Base-by-base conservation (phyloP, 768 basidiomycete genomes). In the Psilocybe azurescens region DNA sequence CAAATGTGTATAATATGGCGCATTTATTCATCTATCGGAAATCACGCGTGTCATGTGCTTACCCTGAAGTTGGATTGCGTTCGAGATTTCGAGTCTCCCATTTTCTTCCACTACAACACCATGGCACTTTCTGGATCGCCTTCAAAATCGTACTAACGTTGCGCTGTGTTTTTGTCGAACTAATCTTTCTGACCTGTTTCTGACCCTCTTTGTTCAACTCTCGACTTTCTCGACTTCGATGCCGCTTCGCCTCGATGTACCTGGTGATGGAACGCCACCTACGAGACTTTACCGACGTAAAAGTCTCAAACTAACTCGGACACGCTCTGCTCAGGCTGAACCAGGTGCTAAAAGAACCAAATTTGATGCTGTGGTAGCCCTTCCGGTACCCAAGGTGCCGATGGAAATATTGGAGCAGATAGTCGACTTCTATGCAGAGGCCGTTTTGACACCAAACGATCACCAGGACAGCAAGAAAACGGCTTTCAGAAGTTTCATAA, bases 331-430 rank as follows among this genome's bases (percentile, higher is more conserved):
- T 41, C 54, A 18, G 10, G 32, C 33, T 24, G 18, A 49, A 6
- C 24, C 18, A 16, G 20, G n/a, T 30, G 39, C 28, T 11, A 30
- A 13, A 32, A 3, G 30, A 24, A 36, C 16, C n/a, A 46, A n/a
- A 18, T n/a, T 16, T 33, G 24, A 24, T 24, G 28, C 32, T 41
- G 29, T 53, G 38, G 16, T 9, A n/a, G 24, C 13, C 30, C 10
- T 1, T 24, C n/a, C 67, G 8, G 64, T 69, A 48, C 73, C 74
- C 24, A 67, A 71, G 44, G 58, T 79, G 32, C 80, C 80, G 7
- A 69, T 65, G 24, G 80, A 81, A 69, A 58, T 80, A 1, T 59
- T 79, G 16, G 78, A 80, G 57, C 63, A 65, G 9, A 77, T 81
- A 24, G 57, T 79, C 39, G 70, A 73, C 24, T 62, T 73, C 33